Evolutionary conservation across 495 filamentous ascomycete genomes (phyloP), one percentile per base, ranked within the genome.

Genomic region (Tuber aestivum): DNA sequence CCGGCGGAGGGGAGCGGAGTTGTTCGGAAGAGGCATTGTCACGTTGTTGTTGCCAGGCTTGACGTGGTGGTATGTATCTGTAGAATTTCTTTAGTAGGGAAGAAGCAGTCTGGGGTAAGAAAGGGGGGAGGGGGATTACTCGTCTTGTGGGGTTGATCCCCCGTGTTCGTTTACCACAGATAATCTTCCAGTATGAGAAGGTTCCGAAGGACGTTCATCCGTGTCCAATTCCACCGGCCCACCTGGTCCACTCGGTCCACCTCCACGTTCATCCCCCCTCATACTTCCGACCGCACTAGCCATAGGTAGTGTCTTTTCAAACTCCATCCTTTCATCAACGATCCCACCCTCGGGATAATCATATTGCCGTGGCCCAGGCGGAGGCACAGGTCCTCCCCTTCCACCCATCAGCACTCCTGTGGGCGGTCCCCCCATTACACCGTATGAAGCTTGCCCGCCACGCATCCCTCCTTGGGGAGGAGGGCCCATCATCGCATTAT

Each of bases 21-120:
- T 78, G 74, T 73, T 65, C 48, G 3, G 74, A 85, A 77, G 73
- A 86, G 82, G 56, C 86, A 82, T 50, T 83, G 82, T 40, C 83
- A 72, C 40, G 79, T 72, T 20, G 85, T 83, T 75, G 86, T 85
- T 85, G 74, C 88, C 86, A 83, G 80, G 85, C 73, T 79, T 82
- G 44, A 80, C 86, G 82, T 80, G 89, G 80, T 82, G 89, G 89
- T 84, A 91, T 70, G 79, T 89, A 87, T 40, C 85, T 83, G n/a
- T 86, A 84, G n/a, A 1, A 87, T 84, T 12, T 86, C 85, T 70
- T 74, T 71, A 42, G 56, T 41, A 9, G 41, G 20, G n/a, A 41
- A 27, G 3, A 12, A 72, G 2, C 7, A 23, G 18, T 41, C 18
- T 2, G 23, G 20, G 41, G 35, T 18, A 38, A 48, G 5, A 27